These are phyloP conservation scores for Emericellopsis cladophorae DNA, from an alignment of 2,329 filamentous ascomycete genomes.

Conservation along the genomic window DNA sequence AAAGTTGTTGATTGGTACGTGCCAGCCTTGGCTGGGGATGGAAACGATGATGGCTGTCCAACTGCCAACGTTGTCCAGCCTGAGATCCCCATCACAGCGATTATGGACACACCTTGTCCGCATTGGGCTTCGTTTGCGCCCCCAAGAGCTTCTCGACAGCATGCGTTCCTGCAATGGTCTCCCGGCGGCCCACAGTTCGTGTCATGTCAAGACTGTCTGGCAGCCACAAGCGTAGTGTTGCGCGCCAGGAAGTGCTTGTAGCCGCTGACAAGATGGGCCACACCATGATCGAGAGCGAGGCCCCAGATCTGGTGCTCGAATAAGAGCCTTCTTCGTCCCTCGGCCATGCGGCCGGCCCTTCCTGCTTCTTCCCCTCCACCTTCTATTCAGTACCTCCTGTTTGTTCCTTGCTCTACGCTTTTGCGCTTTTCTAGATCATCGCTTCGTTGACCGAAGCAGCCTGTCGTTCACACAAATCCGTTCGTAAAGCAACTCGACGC, in stretches of 20 bases:
- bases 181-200: background rate
- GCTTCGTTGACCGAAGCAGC: slow-evolving; percentile 32
- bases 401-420: slow-evolving; percentile 12
- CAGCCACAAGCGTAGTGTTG: background rate
- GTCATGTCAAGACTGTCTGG: background rate
- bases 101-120: background rate
- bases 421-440: slow-evolving; percentile 12
- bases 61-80: too few relatives aligned
- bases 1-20: slow-evolving; percentile 17
- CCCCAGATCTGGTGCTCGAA: slow-evolving; percentile 1
- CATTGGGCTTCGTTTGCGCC: background rate
- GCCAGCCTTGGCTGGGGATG: background rate
- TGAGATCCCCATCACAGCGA: background rate
- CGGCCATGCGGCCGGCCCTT: slow-evolving; percentile 7
- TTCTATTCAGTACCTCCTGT: slow-evolving; percentile 16
- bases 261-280: background rate
- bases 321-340: slow-evolving; percentile 7
- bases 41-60: too few relatives aligned
- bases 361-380: slow-evolving; percentile 14
- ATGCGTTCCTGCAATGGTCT: background rate
- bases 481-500: slow-evolving; percentile 15
- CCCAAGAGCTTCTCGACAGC: background rate
- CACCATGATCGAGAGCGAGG: background rate
- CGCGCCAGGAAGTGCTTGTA: background rate
- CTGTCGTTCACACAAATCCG: slow-evolving; percentile 19